Evolutionary conservation across 306 rosid genomes (phyloP).

Genomic region (Casuarina glauca): DNA sequence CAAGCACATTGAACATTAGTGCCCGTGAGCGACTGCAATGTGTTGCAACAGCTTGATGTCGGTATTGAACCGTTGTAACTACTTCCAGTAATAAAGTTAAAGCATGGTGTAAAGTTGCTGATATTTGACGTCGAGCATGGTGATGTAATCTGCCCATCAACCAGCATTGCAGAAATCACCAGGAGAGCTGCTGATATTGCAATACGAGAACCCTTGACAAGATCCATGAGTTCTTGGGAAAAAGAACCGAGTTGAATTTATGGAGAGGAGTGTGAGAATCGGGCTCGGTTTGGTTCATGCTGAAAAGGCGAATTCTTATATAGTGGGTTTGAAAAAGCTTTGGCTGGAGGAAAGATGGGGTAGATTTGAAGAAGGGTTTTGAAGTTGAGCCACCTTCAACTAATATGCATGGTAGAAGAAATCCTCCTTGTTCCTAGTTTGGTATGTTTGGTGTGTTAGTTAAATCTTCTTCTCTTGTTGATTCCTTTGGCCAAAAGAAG

Average conservation of each 20-base stretch:
- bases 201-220: conserved; percentile 23
- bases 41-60: conserved; percentile 50
- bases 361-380: conserved; percentile 32
- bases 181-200: conserved; percentile 32
- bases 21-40: conserved; percentile 42
- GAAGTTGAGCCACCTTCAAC: conserved; percentile 66
- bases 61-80: conserved; percentile 49
- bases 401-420: conserved; percentile 15
- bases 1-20: conserved; percentile 67
- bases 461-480: neutral
- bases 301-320: conserved; percentile 29
- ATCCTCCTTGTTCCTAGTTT: conserved; percentile 13
- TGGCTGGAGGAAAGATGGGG: conserved; percentile 6
- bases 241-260: neutral
- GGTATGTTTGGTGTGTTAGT: conserved; percentile 35
- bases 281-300: conserved; percentile 19
- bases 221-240: conserved; percentile 38
- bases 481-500: neutral
- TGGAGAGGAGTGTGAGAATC: conserved; percentile 3
- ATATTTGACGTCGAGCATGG: conserved; percentile 70
- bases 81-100: conserved; percentile 74
- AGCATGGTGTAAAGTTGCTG: conserved; percentile 73
- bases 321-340: neutral
- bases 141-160: conserved; percentile 40
- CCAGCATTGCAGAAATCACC: conserved; percentile 27